These are phyloP conservation scores for Helenozyma rhizophorensis DNA, from an alignment of 805 yeast species.

Conservation along the genomic window DNA sequence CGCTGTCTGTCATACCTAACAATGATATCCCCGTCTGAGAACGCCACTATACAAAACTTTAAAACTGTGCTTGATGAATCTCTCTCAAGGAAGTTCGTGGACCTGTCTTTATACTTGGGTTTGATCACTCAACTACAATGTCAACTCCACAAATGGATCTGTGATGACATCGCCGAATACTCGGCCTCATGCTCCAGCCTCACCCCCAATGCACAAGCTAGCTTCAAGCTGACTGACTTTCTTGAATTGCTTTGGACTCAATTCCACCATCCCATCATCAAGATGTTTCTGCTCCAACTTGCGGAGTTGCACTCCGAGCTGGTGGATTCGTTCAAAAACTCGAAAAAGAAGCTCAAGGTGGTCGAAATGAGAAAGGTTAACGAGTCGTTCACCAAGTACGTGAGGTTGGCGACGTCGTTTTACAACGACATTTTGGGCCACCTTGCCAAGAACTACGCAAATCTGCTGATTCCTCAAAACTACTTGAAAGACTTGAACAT, in stretches of 20 bases:
- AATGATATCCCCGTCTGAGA: no score
- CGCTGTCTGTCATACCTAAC: no score
- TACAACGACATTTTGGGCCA: constrained; percentile 41
- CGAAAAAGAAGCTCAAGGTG: constrained; percentile 18
- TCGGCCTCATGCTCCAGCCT: constrained; percentile 2
- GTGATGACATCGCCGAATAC: constrained; percentile 32
- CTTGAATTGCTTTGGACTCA: constrained; percentile 54
- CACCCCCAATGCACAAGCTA: constrained; percentile 9
- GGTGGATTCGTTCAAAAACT: constrained; percentile 15
- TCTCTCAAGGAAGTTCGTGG: constrained; percentile 20
- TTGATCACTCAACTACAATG: constrained; percentile 46
- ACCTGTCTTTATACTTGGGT: constrained; percentile 46
- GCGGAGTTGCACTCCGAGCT: constrained; percentile 19
- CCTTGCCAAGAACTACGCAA: constrained; percentile 34
- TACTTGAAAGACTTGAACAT: constrained; percentile 26
- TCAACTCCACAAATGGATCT: constrained; percentile 40
- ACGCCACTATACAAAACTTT: constrained; percentile 1
- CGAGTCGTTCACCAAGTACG: constrained; percentile 46
- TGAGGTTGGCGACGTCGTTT: constrained; percentile 44
- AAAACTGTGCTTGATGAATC: constrained; percentile 27
- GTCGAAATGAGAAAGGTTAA: constrained; percentile 58
- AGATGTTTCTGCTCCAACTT: constrained; percentile 46
- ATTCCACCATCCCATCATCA: constrained; percentile 61
- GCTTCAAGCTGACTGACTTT: constrained; percentile 34
- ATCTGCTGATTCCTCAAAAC: constrained; percentile 29